Percentiles rank a stretch among this genome's conserved stretches.
phyloP scores from a whole-genome alignment of 805 yeast species.

The Metschnikowia lunata region DNA sequence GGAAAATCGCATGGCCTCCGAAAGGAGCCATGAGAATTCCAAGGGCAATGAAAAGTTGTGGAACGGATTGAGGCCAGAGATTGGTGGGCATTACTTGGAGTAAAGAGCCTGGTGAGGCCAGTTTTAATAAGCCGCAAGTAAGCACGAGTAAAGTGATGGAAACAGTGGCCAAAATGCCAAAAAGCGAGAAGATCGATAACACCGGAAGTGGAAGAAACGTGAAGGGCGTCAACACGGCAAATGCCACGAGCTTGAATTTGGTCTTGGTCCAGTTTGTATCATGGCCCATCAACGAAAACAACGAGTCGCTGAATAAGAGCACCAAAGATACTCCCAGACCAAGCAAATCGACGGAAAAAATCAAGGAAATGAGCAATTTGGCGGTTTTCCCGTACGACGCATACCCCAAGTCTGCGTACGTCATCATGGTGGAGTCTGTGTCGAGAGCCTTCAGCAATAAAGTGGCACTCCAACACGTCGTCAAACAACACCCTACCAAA shows the following conservation, averaged over 20 bases:
- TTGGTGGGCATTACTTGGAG: slow-evolving; percentile 59
- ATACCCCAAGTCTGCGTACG: slow-evolving; percentile 28
- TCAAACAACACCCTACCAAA: slow-evolving; percentile 54
- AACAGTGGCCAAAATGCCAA: slow-evolving; percentile 70
- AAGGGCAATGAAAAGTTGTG: slow-evolving; percentile 53
- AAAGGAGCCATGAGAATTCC: slow-evolving; percentile 76
- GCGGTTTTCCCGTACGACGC: slow-evolving; percentile 47
- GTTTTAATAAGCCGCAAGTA: slow-evolving; percentile 59
- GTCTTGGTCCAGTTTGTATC: slow-evolving; percentile 38
- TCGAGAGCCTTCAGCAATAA: slow-evolving; percentile 39
- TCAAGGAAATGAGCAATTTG: slow-evolving; percentile 62
- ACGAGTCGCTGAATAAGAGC: slow-evolving; percentile 81
- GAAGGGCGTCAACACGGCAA: slow-evolving; percentile 72
- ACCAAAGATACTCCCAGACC: slow-evolving; percentile 81
- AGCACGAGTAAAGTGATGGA: slow-evolving; percentile 57
- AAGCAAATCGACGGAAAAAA: slow-evolving; percentile 72
- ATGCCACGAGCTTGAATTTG: slow-evolving; percentile 63
- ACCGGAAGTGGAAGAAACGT: slow-evolving; percentile 74
- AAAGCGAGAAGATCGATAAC: slow-evolving; percentile 61
- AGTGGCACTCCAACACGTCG: slow-evolving; percentile 75
- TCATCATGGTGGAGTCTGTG: slow-evolving; percentile 27
- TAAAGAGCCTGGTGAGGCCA: slow-evolving; percentile 70
- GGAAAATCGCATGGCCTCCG: slow-evolving; percentile 83
- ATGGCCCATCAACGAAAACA: slow-evolving; percentile 34
- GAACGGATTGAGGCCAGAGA: slow-evolving; percentile 53